Evolutionary conservation across 2,329 filamentous ascomycete species (phyloP).

Genomic region (Arthrinium puccinioides): DNA sequence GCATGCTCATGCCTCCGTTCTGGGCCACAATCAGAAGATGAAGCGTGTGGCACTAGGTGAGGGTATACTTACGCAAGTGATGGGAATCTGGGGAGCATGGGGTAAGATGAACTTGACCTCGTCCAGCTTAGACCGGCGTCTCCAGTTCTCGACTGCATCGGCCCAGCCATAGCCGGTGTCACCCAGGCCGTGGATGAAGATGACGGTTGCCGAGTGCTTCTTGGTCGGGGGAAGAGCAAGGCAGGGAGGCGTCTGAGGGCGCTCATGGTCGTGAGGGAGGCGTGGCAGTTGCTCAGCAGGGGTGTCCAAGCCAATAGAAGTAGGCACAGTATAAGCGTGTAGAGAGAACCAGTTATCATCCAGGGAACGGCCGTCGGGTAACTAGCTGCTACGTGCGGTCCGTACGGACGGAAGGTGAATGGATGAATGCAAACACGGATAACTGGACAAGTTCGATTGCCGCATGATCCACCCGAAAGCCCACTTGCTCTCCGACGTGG

Average conservation of each 20-base stretch:
- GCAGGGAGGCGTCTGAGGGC: conserved; percentile 17
- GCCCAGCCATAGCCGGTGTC: conserved; percentile 77
- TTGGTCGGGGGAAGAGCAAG: conserved; percentile 20
- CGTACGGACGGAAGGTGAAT: too few species aligned
- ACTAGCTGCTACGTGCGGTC: too few species aligned
- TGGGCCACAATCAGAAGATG: conserved; percentile 20
- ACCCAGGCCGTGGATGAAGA: conserved; percentile 87
- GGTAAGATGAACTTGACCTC: conserved; percentile 94
- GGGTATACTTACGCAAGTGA: conserved; percentile 62
- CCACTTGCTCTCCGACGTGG: too few species aligned
- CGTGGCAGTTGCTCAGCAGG: background rate
- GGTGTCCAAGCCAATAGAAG: too few species aligned
- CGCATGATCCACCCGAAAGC: too few species aligned
- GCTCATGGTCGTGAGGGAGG: conserved; percentile 8
- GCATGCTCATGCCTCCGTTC: conserved; percentile 75
- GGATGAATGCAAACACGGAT: too few species aligned
- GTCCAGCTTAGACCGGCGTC: conserved; percentile 69
- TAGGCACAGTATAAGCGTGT: too few species aligned
- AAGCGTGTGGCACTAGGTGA: background rate
- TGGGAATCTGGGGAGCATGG: conserved; percentile 78
- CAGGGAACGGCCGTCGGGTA: too few species aligned
- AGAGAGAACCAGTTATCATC: too few species aligned
- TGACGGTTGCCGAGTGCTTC: conserved; percentile 85
- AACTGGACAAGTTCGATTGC: too few species aligned
- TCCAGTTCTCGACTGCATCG: conserved; percentile 80